These are phyloP conservation scores for Vinca minor DNA, from an alignment of 257 asterid species.

Conservation along the genomic window DNA sequence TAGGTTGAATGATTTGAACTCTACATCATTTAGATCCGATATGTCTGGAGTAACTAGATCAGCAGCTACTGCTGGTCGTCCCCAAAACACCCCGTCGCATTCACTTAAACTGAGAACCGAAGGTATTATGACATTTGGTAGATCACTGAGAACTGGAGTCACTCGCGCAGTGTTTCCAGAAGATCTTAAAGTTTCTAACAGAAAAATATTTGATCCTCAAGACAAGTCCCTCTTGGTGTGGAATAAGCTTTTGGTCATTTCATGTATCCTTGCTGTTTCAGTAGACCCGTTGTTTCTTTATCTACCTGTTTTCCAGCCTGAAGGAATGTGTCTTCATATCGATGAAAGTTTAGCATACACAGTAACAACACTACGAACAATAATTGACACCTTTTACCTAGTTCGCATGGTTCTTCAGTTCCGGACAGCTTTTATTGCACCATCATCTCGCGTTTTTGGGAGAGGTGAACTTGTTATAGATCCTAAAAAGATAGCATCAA, in stretches of 20 bases:
- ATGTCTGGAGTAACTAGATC: slow-evolving; percentile 55
- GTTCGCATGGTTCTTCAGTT: slow-evolving; percentile 74
- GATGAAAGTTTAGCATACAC: slow-evolving; percentile 59
- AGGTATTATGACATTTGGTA: slow-evolving; percentile 73
- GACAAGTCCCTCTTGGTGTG: slow-evolving; percentile 80
- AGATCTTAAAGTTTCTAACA: slow-evolving; percentile 67
- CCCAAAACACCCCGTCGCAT: slow-evolving; percentile 35
- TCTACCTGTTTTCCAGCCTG: slow-evolving; percentile 66
- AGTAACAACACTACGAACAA: slow-evolving; percentile 58
- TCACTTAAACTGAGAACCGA: slow-evolving; percentile 62
- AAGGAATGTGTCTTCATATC: slow-evolving; percentile 74
- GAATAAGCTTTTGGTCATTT: slow-evolving; percentile 72
- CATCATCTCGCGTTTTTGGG: slow-evolving; percentile 98
- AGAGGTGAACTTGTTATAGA: slow-evolving; percentile 97
- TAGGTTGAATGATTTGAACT: slow-evolving; percentile 65
- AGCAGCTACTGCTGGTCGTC: slow-evolving; percentile 32
- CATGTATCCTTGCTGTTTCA: slow-evolving; percentile 77
- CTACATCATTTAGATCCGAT: slow-evolving; percentile 51
- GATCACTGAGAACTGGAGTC: slow-evolving; percentile 73
- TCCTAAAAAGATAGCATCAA: slow-evolving; percentile 66
- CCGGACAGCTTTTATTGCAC: slow-evolving; percentile 92
- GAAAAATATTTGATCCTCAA: slow-evolving; percentile 84
- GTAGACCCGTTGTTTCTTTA: slow-evolving; percentile 83
- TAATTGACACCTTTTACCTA: slow-evolving; percentile 59
- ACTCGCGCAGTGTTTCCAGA: slow-evolving; percentile 84